Conservation (phyloP, 495 filamentous ascomycete genomes). For the Neurospora pannonica region DNA sequence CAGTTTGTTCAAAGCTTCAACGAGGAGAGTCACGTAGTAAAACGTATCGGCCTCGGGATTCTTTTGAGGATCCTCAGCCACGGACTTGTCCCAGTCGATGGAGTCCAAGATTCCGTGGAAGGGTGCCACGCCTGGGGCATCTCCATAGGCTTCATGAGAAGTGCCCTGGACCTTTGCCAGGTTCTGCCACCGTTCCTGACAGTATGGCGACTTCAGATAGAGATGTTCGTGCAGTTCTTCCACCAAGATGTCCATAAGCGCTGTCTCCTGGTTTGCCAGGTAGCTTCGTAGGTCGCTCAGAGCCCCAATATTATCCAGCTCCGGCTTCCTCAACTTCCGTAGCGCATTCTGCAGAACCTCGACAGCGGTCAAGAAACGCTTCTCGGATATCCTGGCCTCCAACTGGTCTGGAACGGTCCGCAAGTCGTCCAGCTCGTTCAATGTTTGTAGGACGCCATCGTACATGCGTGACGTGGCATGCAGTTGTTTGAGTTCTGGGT, state of each 20-base stretch:
- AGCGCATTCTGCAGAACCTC: constrained; percentile 83
- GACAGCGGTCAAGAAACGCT: constrained; percentile 86
- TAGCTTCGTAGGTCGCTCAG: constrained; percentile 78
- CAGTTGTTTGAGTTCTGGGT: constrained; percentile 83
- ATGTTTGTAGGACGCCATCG: constrained; percentile 77
- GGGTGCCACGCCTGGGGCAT: constrained; percentile 38
- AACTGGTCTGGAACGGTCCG: constrained; percentile 86
- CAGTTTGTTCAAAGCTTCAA: constrained; percentile 83
- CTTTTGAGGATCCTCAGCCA: constrained; percentile 77
- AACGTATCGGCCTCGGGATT: constrained; percentile 95
- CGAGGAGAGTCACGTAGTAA: constrained; percentile 77
- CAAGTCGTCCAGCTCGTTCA: constrained; percentile 79
- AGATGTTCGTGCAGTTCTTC: constrained; percentile 97
- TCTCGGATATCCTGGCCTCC: constrained; percentile 89
- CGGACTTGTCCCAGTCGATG: constrained; percentile 56
- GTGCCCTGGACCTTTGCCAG: constrained; percentile 45
- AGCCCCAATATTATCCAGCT: constrained; percentile 86
- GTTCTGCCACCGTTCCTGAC: constrained; percentile 85
- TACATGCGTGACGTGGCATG: constrained; percentile 81
- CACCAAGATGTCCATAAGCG: constrained; percentile 85
- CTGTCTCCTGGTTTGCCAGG: constrained; percentile 83
- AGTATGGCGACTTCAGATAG: constrained; percentile 94
- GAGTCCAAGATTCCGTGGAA: constrained; percentile 71
- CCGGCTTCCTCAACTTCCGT: constrained; percentile 69
- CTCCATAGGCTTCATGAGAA: constrained; percentile 34